phyloP scores from a whole-genome alignment of 306 rosid species.

The Pueraria montana region DNA sequence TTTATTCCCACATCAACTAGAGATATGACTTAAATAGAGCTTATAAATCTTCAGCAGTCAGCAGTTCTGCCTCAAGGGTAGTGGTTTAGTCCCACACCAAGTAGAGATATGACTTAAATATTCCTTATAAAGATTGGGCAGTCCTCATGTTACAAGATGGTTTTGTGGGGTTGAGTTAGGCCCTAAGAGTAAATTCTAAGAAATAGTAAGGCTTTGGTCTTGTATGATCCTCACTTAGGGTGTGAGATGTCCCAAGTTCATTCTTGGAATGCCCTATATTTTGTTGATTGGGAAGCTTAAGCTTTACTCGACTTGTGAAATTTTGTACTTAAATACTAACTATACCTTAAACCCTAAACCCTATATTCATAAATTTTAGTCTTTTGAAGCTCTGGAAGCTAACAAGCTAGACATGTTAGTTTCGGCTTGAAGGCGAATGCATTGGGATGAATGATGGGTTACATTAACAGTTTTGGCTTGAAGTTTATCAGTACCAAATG shows the following conservation, averaged over 20 bases:
- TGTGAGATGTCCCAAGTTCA: constrained; percentile 63
- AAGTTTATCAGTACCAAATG: no score
- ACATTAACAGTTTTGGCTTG: background rate
- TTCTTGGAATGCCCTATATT: constrained; percentile 25
- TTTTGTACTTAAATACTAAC: background rate
- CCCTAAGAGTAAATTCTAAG: no score
- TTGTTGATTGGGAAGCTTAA: constrained; percentile 17
- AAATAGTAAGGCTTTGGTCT: constrained; percentile 52
- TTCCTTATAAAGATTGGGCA: no score
- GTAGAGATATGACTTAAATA: no score
- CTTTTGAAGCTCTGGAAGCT: background rate
- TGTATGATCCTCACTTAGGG: constrained; percentile 70
- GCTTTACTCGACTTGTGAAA: constrained; percentile 6
- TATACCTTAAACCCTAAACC: constrained; percentile 5
- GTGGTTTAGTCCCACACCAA: no score
- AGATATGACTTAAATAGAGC: no score
- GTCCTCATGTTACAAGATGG: no score
- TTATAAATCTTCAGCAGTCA: no score
- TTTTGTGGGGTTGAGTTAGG: no score
- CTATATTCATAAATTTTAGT: background rate
- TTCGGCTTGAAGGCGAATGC: background rate
- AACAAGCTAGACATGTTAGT: background rate
- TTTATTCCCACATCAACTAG: no score
- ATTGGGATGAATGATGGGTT: background rate
- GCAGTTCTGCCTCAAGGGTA: no score